These are phyloP conservation scores for Plasmodium knowlesi DNA, from an alignment of 169 alveolate genomes.

Conservation along the genomic window DNA sequence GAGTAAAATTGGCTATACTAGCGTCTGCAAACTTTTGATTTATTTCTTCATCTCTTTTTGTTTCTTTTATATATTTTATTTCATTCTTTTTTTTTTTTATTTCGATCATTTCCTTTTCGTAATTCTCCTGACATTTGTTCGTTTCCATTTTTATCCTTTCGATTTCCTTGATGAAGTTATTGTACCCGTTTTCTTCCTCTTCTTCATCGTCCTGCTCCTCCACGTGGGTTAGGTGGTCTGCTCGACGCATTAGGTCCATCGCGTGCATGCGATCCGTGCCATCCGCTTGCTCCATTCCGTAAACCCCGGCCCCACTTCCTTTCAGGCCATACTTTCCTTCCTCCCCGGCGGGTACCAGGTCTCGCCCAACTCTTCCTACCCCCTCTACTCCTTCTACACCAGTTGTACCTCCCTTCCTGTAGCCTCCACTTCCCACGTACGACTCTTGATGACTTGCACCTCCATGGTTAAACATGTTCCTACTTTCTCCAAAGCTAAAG, in stretches of 20 bases:
- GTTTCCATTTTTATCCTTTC: constrained; percentile 37
- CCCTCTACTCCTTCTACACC: neutral
- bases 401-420: neutral
- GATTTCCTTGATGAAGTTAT: constrained; percentile 21
- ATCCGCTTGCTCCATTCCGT: neutral
- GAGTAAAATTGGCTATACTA: neutral
- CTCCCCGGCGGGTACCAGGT: neutral
- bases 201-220: neutral
- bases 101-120: constrained; percentile 65
- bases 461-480: neutral
- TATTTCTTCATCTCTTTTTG: constrained; percentile 42
- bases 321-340: neutral
- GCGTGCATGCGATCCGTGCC: too few species aligned
- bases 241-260: neutral
- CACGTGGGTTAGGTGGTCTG: neutral
- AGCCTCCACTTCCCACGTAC: neutral
- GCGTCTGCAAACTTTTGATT: constrained; percentile 31
- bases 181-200: constrained; percentile 7
- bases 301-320: neutral
- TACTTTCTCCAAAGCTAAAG: constrained; percentile 1
- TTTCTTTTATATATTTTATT: constrained; percentile 49
- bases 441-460: neutral
- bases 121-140: constrained; percentile 28
- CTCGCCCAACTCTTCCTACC: neutral
- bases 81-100: constrained; percentile 47